These are phyloP conservation scores for Pulveroboletus sp. DNA, from an alignment of 768 basidiomycete genomes.

Conservation along the genomic window DNA sequence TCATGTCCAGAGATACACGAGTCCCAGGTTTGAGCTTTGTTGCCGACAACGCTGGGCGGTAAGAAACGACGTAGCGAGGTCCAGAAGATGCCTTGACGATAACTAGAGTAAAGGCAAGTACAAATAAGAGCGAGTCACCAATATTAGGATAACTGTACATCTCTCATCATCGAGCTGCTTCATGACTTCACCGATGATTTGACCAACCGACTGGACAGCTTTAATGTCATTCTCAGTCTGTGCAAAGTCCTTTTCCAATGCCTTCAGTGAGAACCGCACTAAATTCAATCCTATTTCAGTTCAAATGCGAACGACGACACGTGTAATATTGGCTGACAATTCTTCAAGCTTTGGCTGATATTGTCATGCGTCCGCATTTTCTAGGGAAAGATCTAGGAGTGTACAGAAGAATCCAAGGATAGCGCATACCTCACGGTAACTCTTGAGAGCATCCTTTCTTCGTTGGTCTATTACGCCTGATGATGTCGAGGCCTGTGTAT, in stretches of 20 bases:
- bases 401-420: background rate
- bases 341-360: conserved; percentile 85
- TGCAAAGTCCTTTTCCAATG: conserved; percentile 81
- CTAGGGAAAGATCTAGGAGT: conserved; percentile 38
- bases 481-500: conserved; percentile 42
- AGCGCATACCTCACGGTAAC: conserved; percentile 62
- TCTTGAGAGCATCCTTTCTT: conserved; percentile 66
- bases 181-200: conserved; percentile 98
- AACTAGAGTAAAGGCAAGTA: conserved; percentile 42
- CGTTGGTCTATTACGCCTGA: conserved; percentile 64
- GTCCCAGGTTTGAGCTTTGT: conserved; percentile 89
- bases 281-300: background rate
- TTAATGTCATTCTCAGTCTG: conserved; percentile 99
- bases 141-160: conserved; percentile 51
- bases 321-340: conserved; percentile 49
- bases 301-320: background rate
- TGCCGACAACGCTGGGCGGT: conserved; percentile 87
- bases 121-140: background rate
- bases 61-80: conserved; percentile 97
- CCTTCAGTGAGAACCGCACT: conserved; percentile 92
- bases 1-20: conserved; percentile 98
- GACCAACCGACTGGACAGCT: conserved; percentile 96
- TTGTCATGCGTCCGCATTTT: conserved; percentile 93
- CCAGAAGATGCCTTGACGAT: conserved; percentile 99
- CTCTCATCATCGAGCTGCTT: conserved; percentile 97